These are phyloP conservation scores for Flaveria trinervia DNA, from an alignment of 129 eudicot genomes.

Conservation along the genomic window DNA sequence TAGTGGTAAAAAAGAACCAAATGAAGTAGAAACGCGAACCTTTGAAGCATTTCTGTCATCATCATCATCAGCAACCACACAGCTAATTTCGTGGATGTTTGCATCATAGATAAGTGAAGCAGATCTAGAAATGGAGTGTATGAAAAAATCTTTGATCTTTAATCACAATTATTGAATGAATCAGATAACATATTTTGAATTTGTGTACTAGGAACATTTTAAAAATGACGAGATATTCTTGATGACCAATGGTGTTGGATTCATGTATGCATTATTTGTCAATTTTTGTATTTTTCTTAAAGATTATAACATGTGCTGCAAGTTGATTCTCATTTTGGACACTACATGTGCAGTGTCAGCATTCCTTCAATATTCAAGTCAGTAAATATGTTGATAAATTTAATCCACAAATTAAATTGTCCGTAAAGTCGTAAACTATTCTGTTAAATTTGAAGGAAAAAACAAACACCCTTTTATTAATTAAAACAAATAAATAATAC, in stretches of 20 bases:
- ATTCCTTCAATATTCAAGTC: neutral
- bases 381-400: neutral
- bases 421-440: no score
- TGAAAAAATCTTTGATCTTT: neutral
- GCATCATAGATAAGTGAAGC: constrained; percentile 29
- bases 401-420: no score
- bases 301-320: neutral
- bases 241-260: constrained; percentile 9
- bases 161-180: neutral
- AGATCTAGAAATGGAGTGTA: neutral
- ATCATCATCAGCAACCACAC: constrained; percentile 7
- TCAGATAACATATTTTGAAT: neutral
- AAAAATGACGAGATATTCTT: constrained; percentile 1
- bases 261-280: constrained; percentile 3
- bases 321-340: constrained; percentile 3
- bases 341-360: constrained; percentile 8
- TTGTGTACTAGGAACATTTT: constrained; percentile 11
- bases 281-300: neutral
- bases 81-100: constrained; percentile 38
- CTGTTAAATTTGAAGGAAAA: no score
- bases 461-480: no score
- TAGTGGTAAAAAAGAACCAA: constrained; percentile 10
- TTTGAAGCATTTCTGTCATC: constrained; percentile 33
- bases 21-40: constrained; percentile 28
- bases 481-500: no score